Base-by-base conservation (phyloP, 2,329 filamentous ascomycete genomes). In the Apiospora rasikravindrae region DNA sequence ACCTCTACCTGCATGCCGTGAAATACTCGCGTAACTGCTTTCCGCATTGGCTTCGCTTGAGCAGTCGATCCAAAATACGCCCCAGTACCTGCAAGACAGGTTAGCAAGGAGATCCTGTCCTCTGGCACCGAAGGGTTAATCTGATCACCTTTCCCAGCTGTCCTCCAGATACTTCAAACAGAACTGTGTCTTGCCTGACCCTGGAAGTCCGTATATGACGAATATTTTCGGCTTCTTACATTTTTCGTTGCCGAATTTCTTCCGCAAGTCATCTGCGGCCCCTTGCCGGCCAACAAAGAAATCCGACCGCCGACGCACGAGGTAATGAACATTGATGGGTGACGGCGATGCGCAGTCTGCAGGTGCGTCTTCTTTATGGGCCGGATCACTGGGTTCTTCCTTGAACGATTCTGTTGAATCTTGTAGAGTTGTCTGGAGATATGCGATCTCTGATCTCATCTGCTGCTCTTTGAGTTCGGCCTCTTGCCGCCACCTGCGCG, bases 11-110 rank as follows among this genome's bases (percentile, higher is more conserved):
- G 73, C 40, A 13, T 72, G 70, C 5, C 68, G 64, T 22, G 67
- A 67, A 24, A 51, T 14, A 7, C 4, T 26, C 26, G 69, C 69
- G 7, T 71, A 73, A 19, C 73, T 67, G 24, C 70, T 70, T 42
- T 73, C 69, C 14, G 73, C 69, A 24, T 69, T 73, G 44, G 66
- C 70, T 26, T 70, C 71, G n/a, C 68, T 73, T 13, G 73, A 72
- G 47, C 71, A 73, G 66, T 73, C 71, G 14, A 73, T 70, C 71
- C 71, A 73, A 29, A 72, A 72, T 19, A 72, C 71, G 6, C 73
- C 73, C 73, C 69, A 73, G 44, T 73, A 72, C 26, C 73, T 73
- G 16, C 14, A 22, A 3, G n/a, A 0, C 26, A 33, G 29, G 44
- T 69, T 24, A 22, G 47, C 44, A 51, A 33, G 26, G 2, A 4